Conservation (phyloP, 2,329 filamentous ascomycete genomes). For the Mycogone perniciosa region DNA sequence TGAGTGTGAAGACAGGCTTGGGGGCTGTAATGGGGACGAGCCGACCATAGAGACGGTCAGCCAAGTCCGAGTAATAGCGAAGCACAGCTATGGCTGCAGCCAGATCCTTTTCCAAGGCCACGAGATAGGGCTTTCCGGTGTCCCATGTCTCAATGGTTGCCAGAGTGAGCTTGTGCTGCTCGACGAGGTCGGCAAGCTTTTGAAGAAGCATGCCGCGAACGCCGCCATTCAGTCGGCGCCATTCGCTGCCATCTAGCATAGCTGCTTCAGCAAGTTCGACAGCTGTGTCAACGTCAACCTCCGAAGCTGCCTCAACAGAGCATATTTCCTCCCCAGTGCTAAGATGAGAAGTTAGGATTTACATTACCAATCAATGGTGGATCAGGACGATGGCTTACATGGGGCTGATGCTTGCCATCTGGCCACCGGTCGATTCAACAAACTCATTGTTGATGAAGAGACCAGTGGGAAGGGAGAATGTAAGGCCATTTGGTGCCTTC, state of each 20-base stretch:
- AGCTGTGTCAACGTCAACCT: conserved; percentile 28
- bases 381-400: conserved; percentile 17
- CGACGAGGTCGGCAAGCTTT: conserved; percentile 65
- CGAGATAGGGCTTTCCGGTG: conserved; percentile 62
- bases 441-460: conserved; percentile 24
- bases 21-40: conserved; percentile 62
- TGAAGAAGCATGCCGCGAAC: conserved; percentile 64
- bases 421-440: conserved; percentile 23
- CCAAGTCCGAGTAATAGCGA: conserved; percentile 72
- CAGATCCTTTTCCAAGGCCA: conserved; percentile 61
- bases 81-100: conserved; percentile 39
- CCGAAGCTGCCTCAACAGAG: conserved; percentile 25
- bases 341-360: background rate
- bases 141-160: conserved; percentile 69
- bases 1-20: conserved; percentile 59
- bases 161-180: conserved; percentile 49
- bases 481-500: conserved; percentile 23
- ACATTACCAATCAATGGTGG: background rate
- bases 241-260: conserved; percentile 55
- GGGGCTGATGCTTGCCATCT: conserved; percentile 27
- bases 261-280: conserved; percentile 53
- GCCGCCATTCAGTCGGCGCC: conserved; percentile 60
- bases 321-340: conserved; percentile 29
- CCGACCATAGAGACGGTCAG: conserved; percentile 72
- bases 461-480: conserved; percentile 21